These are phyloP conservation scores for Sordariomycetes sp. DNA, from an alignment of 2,329 filamentous ascomycete genomes.

Conservation along the genomic window DNA sequence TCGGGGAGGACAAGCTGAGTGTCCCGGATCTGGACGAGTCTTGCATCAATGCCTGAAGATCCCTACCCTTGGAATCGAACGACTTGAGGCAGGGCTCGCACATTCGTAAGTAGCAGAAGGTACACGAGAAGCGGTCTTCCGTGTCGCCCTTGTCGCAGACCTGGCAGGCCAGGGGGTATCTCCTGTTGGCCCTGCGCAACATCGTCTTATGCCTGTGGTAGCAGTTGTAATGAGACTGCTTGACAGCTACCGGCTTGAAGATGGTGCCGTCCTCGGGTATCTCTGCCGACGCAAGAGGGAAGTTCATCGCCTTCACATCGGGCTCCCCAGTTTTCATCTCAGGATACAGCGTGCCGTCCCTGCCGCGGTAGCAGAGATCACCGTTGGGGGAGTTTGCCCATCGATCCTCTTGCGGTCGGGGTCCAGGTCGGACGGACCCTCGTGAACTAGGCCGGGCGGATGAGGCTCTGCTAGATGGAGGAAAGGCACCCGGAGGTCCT, in stretches of 20 bases:
- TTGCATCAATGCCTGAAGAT: slow-evolving; percentile 32
- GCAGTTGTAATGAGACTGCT: slow-evolving; percentile 34
- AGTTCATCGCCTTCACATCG: slow-evolving; percentile 25
- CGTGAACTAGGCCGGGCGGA: slow-evolving; percentile 4
- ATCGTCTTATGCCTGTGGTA: slow-evolving; percentile 37
- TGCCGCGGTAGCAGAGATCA: slow-evolving; percentile 22
- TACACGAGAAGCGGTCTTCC: slow-evolving; percentile 36
- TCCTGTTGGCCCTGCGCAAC: slow-evolving; percentile 35
- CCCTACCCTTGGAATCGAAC: slow-evolving; percentile 29
- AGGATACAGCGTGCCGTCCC: slow-evolving; percentile 29
- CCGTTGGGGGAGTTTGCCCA: slow-evolving; percentile 23
- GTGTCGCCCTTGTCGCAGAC: slow-evolving; percentile 37
- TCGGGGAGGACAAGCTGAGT: slow-evolving; percentile 10
- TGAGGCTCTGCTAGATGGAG: not conserved
- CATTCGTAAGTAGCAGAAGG: slow-evolving; percentile 41
- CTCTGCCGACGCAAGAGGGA: slow-evolving; percentile 21
- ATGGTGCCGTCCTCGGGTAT: slow-evolving; percentile 23
- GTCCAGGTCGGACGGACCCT: slow-evolving; percentile 1
- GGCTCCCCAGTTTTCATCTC: slow-evolving; percentile 25
- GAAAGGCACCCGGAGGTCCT: not conserved
- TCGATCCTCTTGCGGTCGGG: slow-evolving; percentile 15
- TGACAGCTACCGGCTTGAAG: slow-evolving; percentile 32
- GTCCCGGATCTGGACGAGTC: slow-evolving; percentile 10
- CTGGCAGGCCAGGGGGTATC: slow-evolving; percentile 44
- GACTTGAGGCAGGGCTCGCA: slow-evolving; percentile 36